Conservation (phyloP, 2,329 filamentous ascomycete species). For the Alternaria sp. region DNA sequence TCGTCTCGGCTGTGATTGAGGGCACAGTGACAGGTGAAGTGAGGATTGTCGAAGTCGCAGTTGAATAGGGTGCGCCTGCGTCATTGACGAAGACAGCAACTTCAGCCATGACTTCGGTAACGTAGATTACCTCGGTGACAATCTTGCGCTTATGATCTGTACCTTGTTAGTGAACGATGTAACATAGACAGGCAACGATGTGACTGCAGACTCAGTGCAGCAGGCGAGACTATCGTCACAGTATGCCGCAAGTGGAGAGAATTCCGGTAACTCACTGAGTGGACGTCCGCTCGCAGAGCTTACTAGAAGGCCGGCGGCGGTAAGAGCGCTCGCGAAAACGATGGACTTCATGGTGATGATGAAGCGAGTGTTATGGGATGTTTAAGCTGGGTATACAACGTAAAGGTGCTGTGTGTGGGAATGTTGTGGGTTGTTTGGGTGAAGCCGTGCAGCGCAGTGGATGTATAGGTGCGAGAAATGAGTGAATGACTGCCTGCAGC, state of each 20-base stretch:
- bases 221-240: background rate
- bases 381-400: constrained; percentile 22
- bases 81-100: constrained; percentile 43
- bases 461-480: constrained; percentile 18
- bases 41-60: constrained; percentile 23
- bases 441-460: constrained; percentile 6
- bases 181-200: background rate
- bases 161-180: constrained; percentile 12
- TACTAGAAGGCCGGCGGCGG: constrained; percentile 45
- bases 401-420: constrained; percentile 19
- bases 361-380: constrained; percentile 43
- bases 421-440: constrained; percentile 7
- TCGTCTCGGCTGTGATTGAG: constrained; percentile 7
- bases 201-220: background rate
- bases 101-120: constrained; percentile 38
- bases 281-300: constrained; percentile 55
- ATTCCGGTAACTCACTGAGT: constrained; percentile 31
- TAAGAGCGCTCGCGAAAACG: constrained; percentile 45
- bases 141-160: constrained; percentile 39
- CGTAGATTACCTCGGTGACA: constrained; percentile 40
- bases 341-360: constrained; percentile 54
- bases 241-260: background rate
- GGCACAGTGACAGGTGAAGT: constrained; percentile 11
- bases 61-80: constrained; percentile 35
- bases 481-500: constrained; percentile 34